phyloP scores from a whole-genome alignment of 805 yeast genomes.

The Dipodascus albidus region DNA sequence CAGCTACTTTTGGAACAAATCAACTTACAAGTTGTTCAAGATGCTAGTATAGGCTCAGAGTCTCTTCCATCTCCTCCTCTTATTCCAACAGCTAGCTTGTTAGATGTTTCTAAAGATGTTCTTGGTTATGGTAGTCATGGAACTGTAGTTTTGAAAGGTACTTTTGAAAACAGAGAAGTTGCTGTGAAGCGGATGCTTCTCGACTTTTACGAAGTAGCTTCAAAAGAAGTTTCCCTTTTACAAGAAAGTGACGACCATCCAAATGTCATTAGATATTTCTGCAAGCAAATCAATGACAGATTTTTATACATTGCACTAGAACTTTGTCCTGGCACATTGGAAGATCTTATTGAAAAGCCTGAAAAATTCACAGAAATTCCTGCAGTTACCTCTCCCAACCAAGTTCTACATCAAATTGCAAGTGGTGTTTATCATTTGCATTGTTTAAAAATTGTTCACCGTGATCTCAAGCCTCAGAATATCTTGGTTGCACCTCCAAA shows the following conservation, averaged over 20 bases:
- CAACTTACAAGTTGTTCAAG: neutral
- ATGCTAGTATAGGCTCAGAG: constrained; percentile 1
- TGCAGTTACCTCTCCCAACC: constrained; percentile 35
- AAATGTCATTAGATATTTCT: constrained; percentile 83
- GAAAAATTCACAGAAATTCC: constrained; percentile 29
- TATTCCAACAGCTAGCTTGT: constrained; percentile 11
- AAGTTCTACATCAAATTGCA: constrained; percentile 62
- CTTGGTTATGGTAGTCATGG: constrained; percentile 96
- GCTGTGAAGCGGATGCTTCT: constrained; percentile 91
- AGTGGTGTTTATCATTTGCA: constrained; percentile 81
- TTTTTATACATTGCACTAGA: constrained; percentile 90
- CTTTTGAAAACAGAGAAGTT: constrained; percentile 85
- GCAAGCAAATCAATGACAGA: constrained; percentile 82
- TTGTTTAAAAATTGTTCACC: constrained; percentile 80
- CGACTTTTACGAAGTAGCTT: constrained; percentile 88
- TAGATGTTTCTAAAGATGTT: constrained; percentile 52
- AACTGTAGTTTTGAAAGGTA: constrained; percentile 84
- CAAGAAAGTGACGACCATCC: constrained; percentile 97
- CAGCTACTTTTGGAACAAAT: neutral
- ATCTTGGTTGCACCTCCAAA: constrained; percentile 66
- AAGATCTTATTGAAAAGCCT: constrained; percentile 53
- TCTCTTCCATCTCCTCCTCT: constrained; percentile 2
- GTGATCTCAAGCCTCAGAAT: constrained; percentile 92
- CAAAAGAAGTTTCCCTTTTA: constrained; percentile 74
- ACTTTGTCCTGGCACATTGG: constrained; percentile 78